phyloP scores from a whole-genome alignment of 192 early-diverging fungal species.

The Pilobolus umbonatus region DNA sequence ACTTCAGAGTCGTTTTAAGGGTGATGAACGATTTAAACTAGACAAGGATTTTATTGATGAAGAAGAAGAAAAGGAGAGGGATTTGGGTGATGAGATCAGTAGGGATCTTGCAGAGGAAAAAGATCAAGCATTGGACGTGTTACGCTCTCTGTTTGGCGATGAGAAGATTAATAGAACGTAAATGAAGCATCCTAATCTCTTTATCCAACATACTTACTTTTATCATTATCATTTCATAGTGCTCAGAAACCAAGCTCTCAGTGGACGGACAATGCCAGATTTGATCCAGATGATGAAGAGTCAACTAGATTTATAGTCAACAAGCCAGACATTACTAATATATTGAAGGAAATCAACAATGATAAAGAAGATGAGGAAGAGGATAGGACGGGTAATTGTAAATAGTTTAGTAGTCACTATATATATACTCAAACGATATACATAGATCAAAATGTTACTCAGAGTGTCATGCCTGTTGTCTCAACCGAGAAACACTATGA shows the following conservation, averaged over 20 bases:
- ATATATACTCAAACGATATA: too few species aligned
- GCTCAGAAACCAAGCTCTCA: neutral
- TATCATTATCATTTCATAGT: neutral
- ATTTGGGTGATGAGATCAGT: constrained; percentile 33
- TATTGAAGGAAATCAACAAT: neutral
- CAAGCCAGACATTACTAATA: constrained; percentile 1
- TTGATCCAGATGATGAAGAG: constrained; percentile 46
- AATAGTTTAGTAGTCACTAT: constrained; percentile 1
- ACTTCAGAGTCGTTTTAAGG: constrained; percentile 43
- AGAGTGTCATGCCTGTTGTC: constrained; percentile 26
- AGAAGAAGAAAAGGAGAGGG: constrained; percentile 14
- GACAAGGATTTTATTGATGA: constrained; percentile 48
- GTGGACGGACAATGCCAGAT: constrained; percentile 37
- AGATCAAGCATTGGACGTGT: constrained; percentile 41
- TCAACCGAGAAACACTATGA: constrained; percentile 36
- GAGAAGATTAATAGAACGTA: constrained; percentile 9
- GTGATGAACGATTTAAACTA: constrained; percentile 49
- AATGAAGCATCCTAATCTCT: neutral
- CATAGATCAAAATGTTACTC: too few species aligned
- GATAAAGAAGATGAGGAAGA: constrained; percentile 5
- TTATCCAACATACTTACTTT: neutral
- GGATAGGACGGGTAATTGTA: constrained; percentile 2
- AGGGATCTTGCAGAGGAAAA: constrained; percentile 41
- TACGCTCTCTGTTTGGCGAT: constrained; percentile 48
- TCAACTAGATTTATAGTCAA: constrained; percentile 7